phyloP scores from a whole-genome alignment of 768 basidiomycete genomes.

The Kwoniella sp. region DNA sequence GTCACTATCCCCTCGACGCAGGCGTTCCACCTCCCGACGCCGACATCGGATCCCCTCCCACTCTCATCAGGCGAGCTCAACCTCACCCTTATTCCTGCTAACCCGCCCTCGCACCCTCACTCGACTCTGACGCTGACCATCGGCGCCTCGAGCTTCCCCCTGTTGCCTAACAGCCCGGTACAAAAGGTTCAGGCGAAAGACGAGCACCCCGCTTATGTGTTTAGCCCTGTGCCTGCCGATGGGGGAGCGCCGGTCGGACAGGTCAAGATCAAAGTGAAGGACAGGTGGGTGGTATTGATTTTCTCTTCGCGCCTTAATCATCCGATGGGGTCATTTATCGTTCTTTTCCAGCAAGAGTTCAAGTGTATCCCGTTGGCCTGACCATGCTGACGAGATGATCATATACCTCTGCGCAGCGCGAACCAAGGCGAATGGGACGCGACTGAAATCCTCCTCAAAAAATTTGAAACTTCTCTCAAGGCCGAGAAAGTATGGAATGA shows the following conservation, averaged over 20 bases:
- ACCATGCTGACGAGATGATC: constrained; percentile 1
- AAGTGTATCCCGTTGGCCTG: neutral
- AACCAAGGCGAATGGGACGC: constrained; percentile 49
- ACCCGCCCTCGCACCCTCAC: constrained; percentile 45
- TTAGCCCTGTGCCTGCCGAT: constrained; percentile 45
- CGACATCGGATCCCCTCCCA: constrained; percentile 31
- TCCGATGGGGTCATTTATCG: no score
- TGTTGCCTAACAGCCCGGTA: constrained; percentile 43
- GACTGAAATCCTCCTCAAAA: constrained; percentile 38
- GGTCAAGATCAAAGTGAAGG: constrained; percentile 45
- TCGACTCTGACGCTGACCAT: constrained; percentile 46
- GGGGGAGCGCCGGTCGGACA: constrained; percentile 45
- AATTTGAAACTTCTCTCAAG: constrained; percentile 45
- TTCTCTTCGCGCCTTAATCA: neutral
- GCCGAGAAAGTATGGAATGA: constrained; percentile 50
- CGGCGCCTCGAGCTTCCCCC: constrained; percentile 45
- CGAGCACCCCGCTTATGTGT: constrained; percentile 48
- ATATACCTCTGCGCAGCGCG: constrained; percentile 19
- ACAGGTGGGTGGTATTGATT: constrained; percentile 30
- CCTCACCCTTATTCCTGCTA: constrained; percentile 48
- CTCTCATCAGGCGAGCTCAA: constrained; percentile 47
- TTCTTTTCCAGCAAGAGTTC: no score
- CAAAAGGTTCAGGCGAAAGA: constrained; percentile 43
- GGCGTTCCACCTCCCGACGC: constrained; percentile 47
- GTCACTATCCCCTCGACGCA: constrained; percentile 37